These are phyloP conservation scores for Trichoderma brevicompactum DNA, from an alignment of 2,329 filamentous ascomycete species.

Conservation along the genomic window DNA sequence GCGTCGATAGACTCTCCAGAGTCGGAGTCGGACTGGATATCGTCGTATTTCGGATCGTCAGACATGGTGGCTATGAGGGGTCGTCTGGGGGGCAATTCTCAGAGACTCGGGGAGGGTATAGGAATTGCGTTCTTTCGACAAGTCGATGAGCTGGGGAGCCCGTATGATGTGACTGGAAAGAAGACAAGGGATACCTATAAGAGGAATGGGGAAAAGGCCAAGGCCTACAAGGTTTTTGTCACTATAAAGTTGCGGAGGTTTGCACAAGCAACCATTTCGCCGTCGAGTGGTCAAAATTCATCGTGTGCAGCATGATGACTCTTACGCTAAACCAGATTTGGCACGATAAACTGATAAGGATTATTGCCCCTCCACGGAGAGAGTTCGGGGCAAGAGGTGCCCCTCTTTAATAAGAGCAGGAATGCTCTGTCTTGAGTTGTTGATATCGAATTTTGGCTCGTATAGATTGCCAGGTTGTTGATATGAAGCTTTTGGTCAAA, in stretches of 20 bases:
- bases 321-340: slow-evolving; percentile 45
- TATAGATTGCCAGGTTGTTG: too few relatives aligned
- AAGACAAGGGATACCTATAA: neutral
- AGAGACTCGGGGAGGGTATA: neutral
- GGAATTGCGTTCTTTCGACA: neutral
- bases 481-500: too few relatives aligned
- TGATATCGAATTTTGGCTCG: too few relatives aligned
- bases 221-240: slow-evolving; percentile 31
- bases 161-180: neutral
- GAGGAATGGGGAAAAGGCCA: neutral
- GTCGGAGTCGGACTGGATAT: slow-evolving; percentile 73
- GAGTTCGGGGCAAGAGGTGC: slow-evolving; percentile 35
- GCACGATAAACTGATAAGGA: slow-evolving; percentile 47
- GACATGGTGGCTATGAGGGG: slow-evolving; percentile 37
- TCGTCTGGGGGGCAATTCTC: neutral
- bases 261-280: slow-evolving; percentile 41
- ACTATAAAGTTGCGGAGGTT: slow-evolving; percentile 32
- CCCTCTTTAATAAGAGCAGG: slow-evolving; percentile 11
- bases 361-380: slow-evolving; percentile 43
- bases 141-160: neutral
- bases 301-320: slow-evolving; percentile 50
- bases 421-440: too few relatives aligned
- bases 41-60: slow-evolving; percentile 68
- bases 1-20: slow-evolving; percentile 67
- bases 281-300: slow-evolving; percentile 48